Evolutionary conservation across 192 early-diverging fungal species (phyloP), one percentile per base, ranked within the genome.

Genomic region (Coemansia sp.): DNA sequence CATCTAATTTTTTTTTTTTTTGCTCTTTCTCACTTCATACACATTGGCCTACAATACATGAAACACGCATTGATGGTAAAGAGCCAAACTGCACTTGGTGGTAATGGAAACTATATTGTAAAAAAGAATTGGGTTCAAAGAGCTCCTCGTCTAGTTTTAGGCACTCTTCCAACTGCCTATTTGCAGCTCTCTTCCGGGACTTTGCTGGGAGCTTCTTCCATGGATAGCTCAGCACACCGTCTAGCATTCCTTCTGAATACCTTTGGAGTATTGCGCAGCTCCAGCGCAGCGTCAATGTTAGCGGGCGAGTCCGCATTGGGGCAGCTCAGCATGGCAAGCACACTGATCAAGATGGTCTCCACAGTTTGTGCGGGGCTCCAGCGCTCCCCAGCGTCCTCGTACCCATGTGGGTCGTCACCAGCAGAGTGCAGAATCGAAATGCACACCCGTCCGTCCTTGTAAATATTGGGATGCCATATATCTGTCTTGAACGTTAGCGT

Each of bases 351-450:
- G 59, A 99, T 95, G 11, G 93, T 91, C 76, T 97, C 94, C 34
- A 97, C 94, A 2, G 93, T 94, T 83, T 96, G 95, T 20, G 95
- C 90, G n/a, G 96, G 94, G 21, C 87, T 85, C 96, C 96, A 99
- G 64, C 96, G 86, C 73, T 99, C 96, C 37, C 83, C 83, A 3
- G 94, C 87, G 53, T 88, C 73, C 69, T 97, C 95, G 73, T 99
- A 99, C 0, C 94, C 94, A 64, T 85, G 95, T 66, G 87, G 86
- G 79, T 98, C 96, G 20, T 94, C 91, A n/a, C 88, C 92, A 18
- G 89, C 86, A 33, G 84, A 85, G 57, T 91, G 88, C 71, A 99
- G 77, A 70, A 99, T 99, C n/a, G 93, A 94, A 56, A 99, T 97
- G 76, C 95, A 97, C 16, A 99, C 94, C 25, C 87, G 86, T 14